Evolutionary conservation across 306 rosid species (phyloP), one percentile per base, ranked within the genome.

Genomic region (Vigna nakashimae): DNA sequence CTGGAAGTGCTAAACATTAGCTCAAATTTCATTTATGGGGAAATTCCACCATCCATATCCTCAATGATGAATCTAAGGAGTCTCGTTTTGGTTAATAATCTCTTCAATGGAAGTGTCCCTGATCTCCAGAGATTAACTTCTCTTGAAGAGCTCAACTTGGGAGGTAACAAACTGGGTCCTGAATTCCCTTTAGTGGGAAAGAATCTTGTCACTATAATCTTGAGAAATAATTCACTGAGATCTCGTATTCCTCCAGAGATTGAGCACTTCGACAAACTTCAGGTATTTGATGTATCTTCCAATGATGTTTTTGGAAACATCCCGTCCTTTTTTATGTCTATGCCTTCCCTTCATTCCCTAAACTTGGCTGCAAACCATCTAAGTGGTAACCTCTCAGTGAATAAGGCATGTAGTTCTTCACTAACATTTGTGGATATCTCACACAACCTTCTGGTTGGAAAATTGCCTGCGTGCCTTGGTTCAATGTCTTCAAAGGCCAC

Each of bases 61-160:
- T 79, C 88, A 3, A 57, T 92, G 78, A 85, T 68, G 13, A 85
- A 46, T 46, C 93, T 96, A 8, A 92, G 17, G n/a, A 90, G 84
- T 60, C 82, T 96, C 28, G 87, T 87, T 81, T 75, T 96, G 73
- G 88, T 89, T 78, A 85, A 84, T 81, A 96, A 96, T 69, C 73
- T 86, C 78, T 82, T 91, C 79, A 92, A 78, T 77, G 99, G 94
- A 38, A 92, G 79, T 75, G 87, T 81, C n/a, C 99, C 98, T 58
- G 93, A 92, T 84, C 91, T 96, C 65, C 60, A 53, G 74, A 36
- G 73, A 0, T 57, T 92, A 52, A 11, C 79, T 7, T 66, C 78
- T 60, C 93, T 96, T 52, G 77, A 90, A 84, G 96, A 91, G 59
- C 73, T 95, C 73, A 84, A 91, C 76, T 79, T 95, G 84, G 84